Percentiles rank a stretch among this genome's conserved stretches.
phyloP scores from a whole-genome alignment of 352 stramenopile genomes.

The Elongisporangium anandrum region DNA sequence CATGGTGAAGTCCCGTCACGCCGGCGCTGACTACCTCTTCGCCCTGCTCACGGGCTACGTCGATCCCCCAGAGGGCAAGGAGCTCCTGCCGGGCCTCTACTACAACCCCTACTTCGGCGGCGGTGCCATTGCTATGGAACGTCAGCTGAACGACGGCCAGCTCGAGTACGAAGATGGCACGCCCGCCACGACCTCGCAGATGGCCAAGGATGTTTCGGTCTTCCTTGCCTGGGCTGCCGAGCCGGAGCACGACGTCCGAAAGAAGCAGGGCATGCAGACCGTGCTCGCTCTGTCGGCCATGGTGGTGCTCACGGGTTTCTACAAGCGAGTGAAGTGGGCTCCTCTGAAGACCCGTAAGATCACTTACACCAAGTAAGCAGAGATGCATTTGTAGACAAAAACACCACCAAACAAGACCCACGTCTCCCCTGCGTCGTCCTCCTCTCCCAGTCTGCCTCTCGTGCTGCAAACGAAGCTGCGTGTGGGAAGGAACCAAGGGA shows the following conservation, averaged over 20 bases:
- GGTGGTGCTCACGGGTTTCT: conserved; percentile 94
- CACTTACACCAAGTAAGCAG: conserved; percentile 93
- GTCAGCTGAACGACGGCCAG: conserved; percentile 95
- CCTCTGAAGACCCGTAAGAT: conserved; percentile 98
- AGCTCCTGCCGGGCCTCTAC: conserved; percentile 87
- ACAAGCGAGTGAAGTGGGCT: conserved; percentile 98
- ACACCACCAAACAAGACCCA: not conserved
- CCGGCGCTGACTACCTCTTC: conserved; percentile 97
- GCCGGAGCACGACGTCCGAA: conserved; percentile 97
- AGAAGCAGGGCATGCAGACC: conserved; percentile 96
- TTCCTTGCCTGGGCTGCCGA: conserved; percentile 98
- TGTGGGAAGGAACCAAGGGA: not conserved
- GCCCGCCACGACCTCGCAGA: conserved; percentile 95
- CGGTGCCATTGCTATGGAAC: conserved; percentile 98
- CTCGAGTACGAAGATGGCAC: conserved; percentile 98
- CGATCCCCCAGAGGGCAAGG: conserved; percentile 90
- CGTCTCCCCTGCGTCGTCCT: not conserved
- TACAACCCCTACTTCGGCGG: conserved; percentile 99
- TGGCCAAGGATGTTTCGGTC: conserved; percentile 96
- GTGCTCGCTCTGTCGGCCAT: conserved; percentile 90
- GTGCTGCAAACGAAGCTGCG: not conserved
- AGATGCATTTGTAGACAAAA: not conserved
- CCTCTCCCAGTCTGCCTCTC: not conserved
- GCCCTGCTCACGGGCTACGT: conserved; percentile 97
- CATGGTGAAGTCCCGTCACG: conserved; percentile 96